phyloP scores from a whole-genome alignment of 2,329 filamentous ascomycete species.

The Ceratocystis colombiana region DNA sequence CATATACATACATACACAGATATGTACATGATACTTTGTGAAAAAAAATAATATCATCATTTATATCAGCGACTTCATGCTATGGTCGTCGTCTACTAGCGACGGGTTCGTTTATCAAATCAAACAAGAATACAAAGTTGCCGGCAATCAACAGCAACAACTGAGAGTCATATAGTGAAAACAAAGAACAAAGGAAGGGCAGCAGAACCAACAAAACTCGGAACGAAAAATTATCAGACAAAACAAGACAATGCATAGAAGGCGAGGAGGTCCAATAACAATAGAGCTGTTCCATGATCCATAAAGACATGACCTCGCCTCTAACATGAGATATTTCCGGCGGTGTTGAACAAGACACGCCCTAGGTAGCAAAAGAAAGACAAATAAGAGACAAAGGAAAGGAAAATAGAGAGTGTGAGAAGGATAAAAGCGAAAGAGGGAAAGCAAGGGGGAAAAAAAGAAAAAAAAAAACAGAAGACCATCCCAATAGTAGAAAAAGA shows the following conservation, averaged over 20 bases:
- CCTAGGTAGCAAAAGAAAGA: constrained; percentile 16
- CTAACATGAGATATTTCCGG: constrained; percentile 10
- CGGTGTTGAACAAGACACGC: constrained; percentile 15
- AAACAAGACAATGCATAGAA: constrained; percentile 12
- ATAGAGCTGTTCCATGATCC: not conserved
- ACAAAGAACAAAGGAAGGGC: constrained; percentile 19
- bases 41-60: constrained; percentile 6
- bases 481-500: constrained; percentile 8
- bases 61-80: not conserved
- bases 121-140: constrained; percentile 12
- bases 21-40: no score
- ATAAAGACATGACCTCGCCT: constrained; percentile 16
- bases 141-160: constrained; percentile 16
- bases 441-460: not conserved
- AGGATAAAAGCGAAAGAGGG: constrained; percentile 7
- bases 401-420: constrained; percentile 12
- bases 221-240: not conserved
- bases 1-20: not conserved
- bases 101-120: constrained; percentile 1
- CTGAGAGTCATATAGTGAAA: constrained; percentile 22
- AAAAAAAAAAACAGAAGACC: constrained; percentile 11
- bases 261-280: constrained; percentile 8
- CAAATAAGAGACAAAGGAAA: constrained; percentile 12
- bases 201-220: constrained; percentile 1
- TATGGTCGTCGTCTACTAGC: not conserved